Evolutionary conservation across 129 eudicot species (phyloP).

Genomic region (Flaveria ramosissima): DNA sequence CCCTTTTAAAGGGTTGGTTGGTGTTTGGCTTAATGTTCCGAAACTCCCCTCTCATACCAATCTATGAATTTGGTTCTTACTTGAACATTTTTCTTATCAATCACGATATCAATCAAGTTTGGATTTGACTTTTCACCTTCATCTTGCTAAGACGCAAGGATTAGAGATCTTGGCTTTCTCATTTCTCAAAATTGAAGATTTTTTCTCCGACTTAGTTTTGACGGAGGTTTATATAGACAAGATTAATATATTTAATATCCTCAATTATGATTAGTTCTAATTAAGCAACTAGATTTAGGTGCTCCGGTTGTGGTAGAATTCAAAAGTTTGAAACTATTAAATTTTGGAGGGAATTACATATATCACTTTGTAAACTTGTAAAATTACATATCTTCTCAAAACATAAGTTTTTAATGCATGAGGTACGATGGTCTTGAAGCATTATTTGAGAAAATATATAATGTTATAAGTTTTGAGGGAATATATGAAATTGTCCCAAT

Average conservation of each 20-base stretch:
- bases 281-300: too few relatives aligned
- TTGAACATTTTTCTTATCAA: conserved; percentile 4
- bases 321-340: too few relatives aligned
- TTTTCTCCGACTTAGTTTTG: neutral
- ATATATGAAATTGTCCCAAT: too few relatives aligned
- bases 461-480: too few relatives aligned
- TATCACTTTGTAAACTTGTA: too few relatives aligned
- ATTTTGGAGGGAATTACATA: too few relatives aligned
- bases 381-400: too few relatives aligned
- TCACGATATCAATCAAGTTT: neutral
- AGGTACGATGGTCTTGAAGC: too few relatives aligned
- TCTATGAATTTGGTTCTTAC: conserved; percentile 27
- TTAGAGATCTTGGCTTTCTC: neutral
- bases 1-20: conserved; percentile 16
- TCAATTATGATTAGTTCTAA: too few relatives aligned
- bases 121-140: neutral
- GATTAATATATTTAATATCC: neutral
- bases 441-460: too few relatives aligned
- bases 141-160: neutral
- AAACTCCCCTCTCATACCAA: conserved; percentile 13
- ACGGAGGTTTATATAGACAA: neutral
- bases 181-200: neutral
- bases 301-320: too few relatives aligned
- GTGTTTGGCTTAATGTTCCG: conserved; percentile 29
- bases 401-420: too few relatives aligned